Percentiles rank a stretch among this genome's conserved stretches.
Evolutionary conservation across 2,329 filamentous ascomycete genomes (phyloP).

Genomic region (Aspergillus sp.): DNA sequence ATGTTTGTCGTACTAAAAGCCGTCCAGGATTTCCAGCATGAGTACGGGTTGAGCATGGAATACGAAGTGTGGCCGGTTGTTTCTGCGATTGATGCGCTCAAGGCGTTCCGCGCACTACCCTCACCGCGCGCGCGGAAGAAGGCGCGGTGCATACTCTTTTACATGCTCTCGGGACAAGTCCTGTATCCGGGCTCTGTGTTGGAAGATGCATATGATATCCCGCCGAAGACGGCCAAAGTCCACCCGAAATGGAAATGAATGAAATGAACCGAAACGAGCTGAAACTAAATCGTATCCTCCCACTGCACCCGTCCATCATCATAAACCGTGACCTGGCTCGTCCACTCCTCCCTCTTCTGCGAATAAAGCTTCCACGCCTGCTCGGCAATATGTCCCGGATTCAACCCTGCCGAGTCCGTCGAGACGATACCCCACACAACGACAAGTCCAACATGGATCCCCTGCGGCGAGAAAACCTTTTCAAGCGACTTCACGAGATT

Average conservation of each 20-base stretch:
- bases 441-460: not conserved
- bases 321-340: not conserved
- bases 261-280: not conserved
- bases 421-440: not conserved
- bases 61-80: not conserved
- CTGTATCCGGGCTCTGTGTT: not conserved
- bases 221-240: not conserved
- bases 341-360: not conserved
- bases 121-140: not conserved
- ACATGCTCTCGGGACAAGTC: not conserved
- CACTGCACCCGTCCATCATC: not conserved
- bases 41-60: not conserved
- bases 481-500: constrained; percentile 9
- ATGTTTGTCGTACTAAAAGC: not conserved
- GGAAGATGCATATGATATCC: not conserved
- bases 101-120: not conserved
- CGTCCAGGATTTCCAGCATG: not conserved
- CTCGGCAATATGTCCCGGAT: constrained; percentile 8
- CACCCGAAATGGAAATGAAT: not conserved
- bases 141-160: not conserved
- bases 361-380: constrained; percentile 8
- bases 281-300: not conserved
- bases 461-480: not conserved
- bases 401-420: not conserved
- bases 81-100: not conserved